Evolutionary conservation across 2,329 filamentous ascomycete species (phyloP), one percentile per base, ranked within the genome.

Genomic region (Ceratocystis smalleyi): DNA sequence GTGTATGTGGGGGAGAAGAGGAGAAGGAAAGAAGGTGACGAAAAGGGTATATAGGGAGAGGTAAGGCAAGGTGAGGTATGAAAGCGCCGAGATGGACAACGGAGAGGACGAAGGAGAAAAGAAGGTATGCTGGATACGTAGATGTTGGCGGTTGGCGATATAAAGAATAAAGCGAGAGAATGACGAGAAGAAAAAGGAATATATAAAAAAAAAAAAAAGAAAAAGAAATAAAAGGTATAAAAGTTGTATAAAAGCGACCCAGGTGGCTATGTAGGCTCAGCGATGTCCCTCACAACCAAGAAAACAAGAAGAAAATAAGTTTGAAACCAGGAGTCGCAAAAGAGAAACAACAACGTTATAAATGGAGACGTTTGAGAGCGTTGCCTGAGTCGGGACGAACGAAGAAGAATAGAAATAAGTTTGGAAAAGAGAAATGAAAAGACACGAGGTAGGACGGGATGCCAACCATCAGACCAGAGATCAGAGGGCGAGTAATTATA

Each of bases 261-360:
- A 40, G 35, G 59, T 43, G 59, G 30, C 59, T 27, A 35, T 30
- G 45, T 45, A 40, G 35, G 45, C 10, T 47, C n/a, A 61, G 35
- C 40, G 27, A 43, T 43, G 17, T 45, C 19, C 35, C 24, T 49
- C 30, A 43, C 30, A 63, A 63, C 10, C 15, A 63, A 62, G n/a
- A 19, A 22, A 45, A 62, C 6, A 62, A 35, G n/a, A 63, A 63
- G 24, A 61, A 43, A 47, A 59, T 51, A 40, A 10, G 35, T 12
- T 57, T 64, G 62, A 64, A 64, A 64, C 62, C 54, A 64, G 62
- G 62, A 64, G 62, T 24, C 47, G 5, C 54, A 43, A 51, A 64
- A 22, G 32, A 64, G 62, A 59, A 64, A 64, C 62, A 64, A 60
- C 22, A 55, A 27, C 51, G 51, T 55, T 55, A 55, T 55, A 55